phyloP scores from a whole-genome alignment of 1,284 basidiomycete genomes.

The Cerioporus squamosus region DNA sequence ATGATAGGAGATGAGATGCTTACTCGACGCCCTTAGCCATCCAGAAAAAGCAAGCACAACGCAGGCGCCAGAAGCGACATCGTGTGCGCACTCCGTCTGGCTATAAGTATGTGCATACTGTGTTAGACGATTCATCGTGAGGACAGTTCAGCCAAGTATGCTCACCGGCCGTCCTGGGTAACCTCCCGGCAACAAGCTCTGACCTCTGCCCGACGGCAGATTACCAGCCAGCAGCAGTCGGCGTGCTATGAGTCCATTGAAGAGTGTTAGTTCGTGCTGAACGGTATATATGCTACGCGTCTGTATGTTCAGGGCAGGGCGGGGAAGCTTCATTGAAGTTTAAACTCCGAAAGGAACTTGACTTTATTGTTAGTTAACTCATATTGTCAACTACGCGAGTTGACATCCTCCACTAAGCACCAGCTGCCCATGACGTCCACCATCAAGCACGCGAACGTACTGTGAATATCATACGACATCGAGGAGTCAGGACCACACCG shows the following conservation, averaged over 20 bases:
- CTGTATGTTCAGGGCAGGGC: conserved; percentile 19
- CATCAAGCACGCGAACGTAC: no score
- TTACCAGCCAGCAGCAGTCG: background rate
- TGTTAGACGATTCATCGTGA: background rate
- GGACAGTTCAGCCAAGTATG: background rate
- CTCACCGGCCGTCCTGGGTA: conserved; percentile 19
- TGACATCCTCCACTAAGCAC: no score
- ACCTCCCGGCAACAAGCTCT: conserved; percentile 1
- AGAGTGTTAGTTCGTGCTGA: background rate
- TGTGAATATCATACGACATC: no score
- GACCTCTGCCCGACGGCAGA: no score
- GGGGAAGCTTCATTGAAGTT: background rate
- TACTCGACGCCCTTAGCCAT: conserved; percentile 11
- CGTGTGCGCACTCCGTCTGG: no score
- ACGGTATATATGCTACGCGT: background rate
- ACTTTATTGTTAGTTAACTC: no score
- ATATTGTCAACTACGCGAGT: no score
- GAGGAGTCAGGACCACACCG: no score
- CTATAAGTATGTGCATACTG: background rate
- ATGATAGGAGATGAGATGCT: background rate
- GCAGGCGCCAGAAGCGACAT: no score
- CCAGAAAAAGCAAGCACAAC: background rate
- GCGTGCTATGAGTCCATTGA: conserved; percentile 21
- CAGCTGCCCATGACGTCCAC: no score
- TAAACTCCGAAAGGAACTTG: no score